Evolutionary conservation across 225 moss, liverwort and hornwort genomes (phyloP).

Genomic region (Rhytidiadelphus loreus): DNA sequence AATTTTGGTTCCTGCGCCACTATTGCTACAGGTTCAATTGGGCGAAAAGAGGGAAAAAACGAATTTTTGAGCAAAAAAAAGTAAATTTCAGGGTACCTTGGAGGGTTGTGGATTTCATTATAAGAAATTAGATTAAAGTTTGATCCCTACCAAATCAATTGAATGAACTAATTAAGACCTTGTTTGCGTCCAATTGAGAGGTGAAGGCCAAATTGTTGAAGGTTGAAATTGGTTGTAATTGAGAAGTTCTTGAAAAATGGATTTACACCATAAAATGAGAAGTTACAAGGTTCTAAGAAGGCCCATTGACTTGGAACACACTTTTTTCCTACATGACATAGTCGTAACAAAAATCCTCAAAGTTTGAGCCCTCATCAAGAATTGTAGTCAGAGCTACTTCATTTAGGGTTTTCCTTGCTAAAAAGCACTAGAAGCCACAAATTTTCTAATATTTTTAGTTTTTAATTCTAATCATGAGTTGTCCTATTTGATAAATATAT

Average conservation of each 20-base stretch:
- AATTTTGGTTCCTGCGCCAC: no score
- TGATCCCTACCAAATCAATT: no score
- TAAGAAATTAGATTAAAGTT: not conserved
- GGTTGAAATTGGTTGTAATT: not conserved
- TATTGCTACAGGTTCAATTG: no score
- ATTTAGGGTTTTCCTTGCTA: not conserved
- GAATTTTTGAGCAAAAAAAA: no score
- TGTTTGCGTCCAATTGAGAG: not conserved
- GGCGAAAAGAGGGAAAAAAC: no score
- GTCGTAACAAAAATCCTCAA: no score
- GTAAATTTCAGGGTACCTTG: no score
- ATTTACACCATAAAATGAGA: not conserved
- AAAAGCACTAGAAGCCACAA: not conserved
- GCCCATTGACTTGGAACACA: accelerated
- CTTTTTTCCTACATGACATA: no score
- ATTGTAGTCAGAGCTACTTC: no score
- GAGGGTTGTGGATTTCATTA: no score
- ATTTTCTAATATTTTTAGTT: not conserved
- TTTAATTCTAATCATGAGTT: not conserved
- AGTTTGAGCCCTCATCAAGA: no score
- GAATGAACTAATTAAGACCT: not conserved
- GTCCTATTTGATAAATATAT: not conserved
- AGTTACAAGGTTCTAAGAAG: not conserved
- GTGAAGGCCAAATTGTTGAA: not conserved
- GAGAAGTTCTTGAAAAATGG: not conserved